phyloP scores from a whole-genome alignment of 163 green algal genomes.

The Trebouxiophyceae sp. region DNA sequence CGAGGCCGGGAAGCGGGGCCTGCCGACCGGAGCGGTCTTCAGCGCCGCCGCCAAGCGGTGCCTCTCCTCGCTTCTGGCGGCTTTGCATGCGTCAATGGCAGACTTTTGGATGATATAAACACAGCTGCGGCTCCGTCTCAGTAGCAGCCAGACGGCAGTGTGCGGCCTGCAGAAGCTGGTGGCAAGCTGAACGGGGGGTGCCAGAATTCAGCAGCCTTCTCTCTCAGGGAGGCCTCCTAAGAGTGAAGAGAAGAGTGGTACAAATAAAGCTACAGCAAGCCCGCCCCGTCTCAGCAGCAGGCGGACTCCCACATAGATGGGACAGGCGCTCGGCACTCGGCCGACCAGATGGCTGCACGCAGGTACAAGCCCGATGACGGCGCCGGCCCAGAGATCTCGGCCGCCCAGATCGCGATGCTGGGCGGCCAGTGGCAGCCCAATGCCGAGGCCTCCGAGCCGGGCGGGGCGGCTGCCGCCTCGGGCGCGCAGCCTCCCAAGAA shows the following conservation, averaged over 20 bases:
- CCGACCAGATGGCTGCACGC: too few species aligned
- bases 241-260: neutral
- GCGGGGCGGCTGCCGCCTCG: too few species aligned
- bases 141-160: too few species aligned
- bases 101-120: too few species aligned
- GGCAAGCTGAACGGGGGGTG: too few species aligned
- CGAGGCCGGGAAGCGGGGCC: slow-evolving; percentile 10
- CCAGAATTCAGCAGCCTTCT: too few species aligned
- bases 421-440: slow-evolving; percentile 18
- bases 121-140: too few species aligned
- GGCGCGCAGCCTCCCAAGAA: too few species aligned
- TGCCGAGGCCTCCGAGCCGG: neutral
- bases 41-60: slow-evolving; percentile 45
- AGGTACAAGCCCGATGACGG: slow-evolving; percentile 37
- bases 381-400: slow-evolving; percentile 1
- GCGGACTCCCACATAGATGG: neutral
- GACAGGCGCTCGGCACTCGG: neutral
- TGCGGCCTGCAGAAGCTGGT: too few species aligned
- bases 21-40: slow-evolving; percentile 41
- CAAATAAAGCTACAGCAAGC: neutral
- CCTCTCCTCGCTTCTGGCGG: too few species aligned
- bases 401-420: slow-evolving; percentile 65
- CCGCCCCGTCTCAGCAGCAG: neutral
- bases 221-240: too few species aligned
- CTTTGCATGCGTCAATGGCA: too few species aligned